Conservation (phyloP, 108 stramenopile species). For the Schizochytrium sp. region DNA sequence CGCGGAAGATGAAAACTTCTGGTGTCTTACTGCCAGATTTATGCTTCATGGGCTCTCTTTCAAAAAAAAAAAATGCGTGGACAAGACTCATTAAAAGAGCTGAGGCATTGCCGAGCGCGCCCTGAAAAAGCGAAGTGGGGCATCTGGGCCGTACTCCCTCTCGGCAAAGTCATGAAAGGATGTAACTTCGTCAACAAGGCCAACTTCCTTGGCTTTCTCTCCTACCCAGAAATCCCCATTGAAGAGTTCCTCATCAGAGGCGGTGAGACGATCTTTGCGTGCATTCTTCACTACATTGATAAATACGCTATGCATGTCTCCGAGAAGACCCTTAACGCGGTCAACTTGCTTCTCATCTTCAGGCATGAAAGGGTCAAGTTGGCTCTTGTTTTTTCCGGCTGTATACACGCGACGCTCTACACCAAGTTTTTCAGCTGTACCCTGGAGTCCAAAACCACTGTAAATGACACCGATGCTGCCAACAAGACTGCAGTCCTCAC, state of each 20-base stretch:
- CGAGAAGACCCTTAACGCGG: not conserved
- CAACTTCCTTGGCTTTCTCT: not conserved
- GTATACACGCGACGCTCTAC: constrained; percentile 16
- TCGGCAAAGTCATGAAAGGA: constrained; percentile 3
- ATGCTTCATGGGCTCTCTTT: no score
- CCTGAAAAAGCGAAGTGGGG: not conserved
- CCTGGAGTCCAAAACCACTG: not conserved
- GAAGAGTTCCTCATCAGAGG: constrained; percentile 18
- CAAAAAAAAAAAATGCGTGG: no score
- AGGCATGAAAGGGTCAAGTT: constrained; percentile 22
- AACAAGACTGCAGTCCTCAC: constrained; percentile 79
- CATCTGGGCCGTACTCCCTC: not conserved
- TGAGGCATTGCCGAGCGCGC: not conserved
- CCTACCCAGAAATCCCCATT: not conserved
- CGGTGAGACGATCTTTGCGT: constrained; percentile 23
- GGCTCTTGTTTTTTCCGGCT: constrained; percentile 14
- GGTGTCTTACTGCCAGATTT: no score
- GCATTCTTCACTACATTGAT: constrained; percentile 9
- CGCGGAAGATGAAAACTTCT: no score
- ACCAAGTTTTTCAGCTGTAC: not conserved
- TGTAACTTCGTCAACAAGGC: constrained; percentile 22
- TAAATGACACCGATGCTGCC: constrained; percentile 89
- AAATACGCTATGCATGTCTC: constrained; percentile 23
- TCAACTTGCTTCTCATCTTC: not conserved
- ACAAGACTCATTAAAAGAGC: not conserved